Evolutionary conservation across 2,329 filamentous ascomycete genomes (phyloP).

Genomic region (Colletotrichum eremochloae): DNA sequence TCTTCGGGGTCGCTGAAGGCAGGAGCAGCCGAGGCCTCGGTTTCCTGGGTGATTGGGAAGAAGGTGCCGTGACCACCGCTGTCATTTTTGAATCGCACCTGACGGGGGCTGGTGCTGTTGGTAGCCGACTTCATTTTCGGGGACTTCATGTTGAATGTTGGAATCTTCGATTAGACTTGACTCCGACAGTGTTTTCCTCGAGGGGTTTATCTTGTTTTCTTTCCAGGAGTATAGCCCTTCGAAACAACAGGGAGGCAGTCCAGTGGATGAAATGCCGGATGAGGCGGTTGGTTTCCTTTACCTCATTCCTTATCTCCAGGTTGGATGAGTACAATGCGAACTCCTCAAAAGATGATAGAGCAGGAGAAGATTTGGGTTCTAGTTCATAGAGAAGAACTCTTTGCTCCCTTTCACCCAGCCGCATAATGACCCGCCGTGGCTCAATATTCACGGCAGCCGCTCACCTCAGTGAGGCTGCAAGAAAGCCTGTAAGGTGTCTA

Average conservation of each 20-base stretch:
- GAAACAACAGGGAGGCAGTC: not conserved
- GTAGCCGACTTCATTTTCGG: constrained; percentile 32
- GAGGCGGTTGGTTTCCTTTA: not conserved
- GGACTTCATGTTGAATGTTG: constrained; percentile 34
- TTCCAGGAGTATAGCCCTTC: not conserved
- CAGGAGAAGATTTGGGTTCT: not conserved
- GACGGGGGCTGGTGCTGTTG: constrained; percentile 33
- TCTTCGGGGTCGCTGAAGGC: constrained; percentile 16
- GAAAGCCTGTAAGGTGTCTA: not conserved
- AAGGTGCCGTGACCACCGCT: not conserved
- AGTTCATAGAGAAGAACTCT: not conserved
- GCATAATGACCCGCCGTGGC: constrained; percentile 1
- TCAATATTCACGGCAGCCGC: not conserved
- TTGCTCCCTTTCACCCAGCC: constrained; percentile 12
- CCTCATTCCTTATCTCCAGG: not conserved
- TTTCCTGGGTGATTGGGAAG: constrained; percentile 30
- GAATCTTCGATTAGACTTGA: not conserved
- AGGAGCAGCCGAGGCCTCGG: constrained; percentile 21
- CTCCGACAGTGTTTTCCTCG: not conserved
- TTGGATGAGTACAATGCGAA: not conserved
- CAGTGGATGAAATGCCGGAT: not conserved
- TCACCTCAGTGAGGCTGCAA: not conserved
- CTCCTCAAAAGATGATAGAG: not conserved
- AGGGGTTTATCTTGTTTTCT: not conserved
- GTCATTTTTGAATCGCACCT: constrained; percentile 32